Evolutionary conservation across 805 yeast genomes (phyloP).

Genomic region (Candida lessepsii): DNA sequence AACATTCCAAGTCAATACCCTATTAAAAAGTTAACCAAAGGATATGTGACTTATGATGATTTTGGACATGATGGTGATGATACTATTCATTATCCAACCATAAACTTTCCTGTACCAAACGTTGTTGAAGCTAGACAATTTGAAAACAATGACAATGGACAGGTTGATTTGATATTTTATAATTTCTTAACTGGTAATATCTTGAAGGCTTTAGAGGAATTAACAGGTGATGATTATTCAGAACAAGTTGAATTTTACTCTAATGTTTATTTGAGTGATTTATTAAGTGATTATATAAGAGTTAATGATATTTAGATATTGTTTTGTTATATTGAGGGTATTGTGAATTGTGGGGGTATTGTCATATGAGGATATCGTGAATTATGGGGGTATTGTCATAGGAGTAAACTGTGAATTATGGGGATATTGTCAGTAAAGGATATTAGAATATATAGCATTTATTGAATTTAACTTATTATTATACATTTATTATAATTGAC

Average conservation of each 20-base stretch:
- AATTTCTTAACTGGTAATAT: constrained; percentile 59
- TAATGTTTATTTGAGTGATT: constrained; percentile 29
- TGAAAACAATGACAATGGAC: constrained; percentile 15
- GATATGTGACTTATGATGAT: constrained; percentile 83
- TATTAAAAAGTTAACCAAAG: constrained; percentile 44
- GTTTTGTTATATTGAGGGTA: not conserved
- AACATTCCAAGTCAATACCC: constrained; percentile 5
- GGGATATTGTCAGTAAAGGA: too few species aligned
- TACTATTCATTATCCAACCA: constrained; percentile 63
- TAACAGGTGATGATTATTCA: constrained; percentile 22
- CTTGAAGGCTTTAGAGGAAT: constrained; percentile 28
- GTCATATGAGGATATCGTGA: too few species aligned
- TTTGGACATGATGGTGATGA: constrained; percentile 85
- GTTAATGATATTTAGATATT: constrained; percentile 15
- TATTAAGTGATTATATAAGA: constrained; percentile 32
- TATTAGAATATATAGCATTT: too few species aligned
- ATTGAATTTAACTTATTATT: not conserved
- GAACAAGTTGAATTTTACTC: constrained; percentile 28
- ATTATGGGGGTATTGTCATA: too few species aligned
- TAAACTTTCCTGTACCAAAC: constrained; percentile 68
- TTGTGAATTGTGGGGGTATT: too few species aligned
- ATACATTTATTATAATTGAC: not conserved
- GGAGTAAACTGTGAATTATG: too few species aligned
- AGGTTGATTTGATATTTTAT: constrained; percentile 73
- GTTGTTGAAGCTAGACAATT: constrained; percentile 59